phyloP scores from a whole-genome alignment of 192 early-diverging fungal genomes.

The Coemansia pectinata region DNA sequence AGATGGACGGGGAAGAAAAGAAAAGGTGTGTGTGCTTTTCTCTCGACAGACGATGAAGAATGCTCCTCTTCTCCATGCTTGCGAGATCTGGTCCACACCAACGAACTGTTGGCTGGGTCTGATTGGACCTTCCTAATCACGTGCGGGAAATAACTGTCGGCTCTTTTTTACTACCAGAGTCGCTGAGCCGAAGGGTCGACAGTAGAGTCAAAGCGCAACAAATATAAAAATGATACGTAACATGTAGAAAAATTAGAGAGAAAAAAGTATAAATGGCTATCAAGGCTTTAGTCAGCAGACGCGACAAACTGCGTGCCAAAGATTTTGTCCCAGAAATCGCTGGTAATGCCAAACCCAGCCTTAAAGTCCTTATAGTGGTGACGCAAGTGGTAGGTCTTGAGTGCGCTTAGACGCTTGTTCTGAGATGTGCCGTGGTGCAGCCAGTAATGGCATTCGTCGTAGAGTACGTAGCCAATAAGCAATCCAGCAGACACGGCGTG shows the following conservation, averaged over 20 bases:
- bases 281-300: conserved; percentile 3
- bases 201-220: not conserved
- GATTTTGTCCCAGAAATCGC: conserved; percentile 86
- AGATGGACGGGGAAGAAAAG: not conserved
- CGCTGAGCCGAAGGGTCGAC: not conserved
- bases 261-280: conserved; percentile 3
- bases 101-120: not conserved
- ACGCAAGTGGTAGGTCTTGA: conserved; percentile 94
- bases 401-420: conserved; percentile 70
- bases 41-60: not conserved
- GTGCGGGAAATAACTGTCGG: not conserved
- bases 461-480: conserved; percentile 81
- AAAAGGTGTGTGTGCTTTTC: not conserved
- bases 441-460: conserved; percentile 94
- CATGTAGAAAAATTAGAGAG: not conserved
- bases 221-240: not conserved
- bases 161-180: not conserved
- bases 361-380: conserved; percentile 95
- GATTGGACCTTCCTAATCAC: conserved; percentile 4
- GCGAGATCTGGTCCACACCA: not conserved
- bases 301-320: conserved; percentile 64
- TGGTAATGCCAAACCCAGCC: conserved; percentile 86
- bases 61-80: not conserved
- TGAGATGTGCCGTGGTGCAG: conserved; percentile 86
- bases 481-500: conserved; percentile 76